These are phyloP conservation scores for Cystobasidium onofrii DNA, from an alignment of 768 basidiomycete genomes.

Conservation along the genomic window DNA sequence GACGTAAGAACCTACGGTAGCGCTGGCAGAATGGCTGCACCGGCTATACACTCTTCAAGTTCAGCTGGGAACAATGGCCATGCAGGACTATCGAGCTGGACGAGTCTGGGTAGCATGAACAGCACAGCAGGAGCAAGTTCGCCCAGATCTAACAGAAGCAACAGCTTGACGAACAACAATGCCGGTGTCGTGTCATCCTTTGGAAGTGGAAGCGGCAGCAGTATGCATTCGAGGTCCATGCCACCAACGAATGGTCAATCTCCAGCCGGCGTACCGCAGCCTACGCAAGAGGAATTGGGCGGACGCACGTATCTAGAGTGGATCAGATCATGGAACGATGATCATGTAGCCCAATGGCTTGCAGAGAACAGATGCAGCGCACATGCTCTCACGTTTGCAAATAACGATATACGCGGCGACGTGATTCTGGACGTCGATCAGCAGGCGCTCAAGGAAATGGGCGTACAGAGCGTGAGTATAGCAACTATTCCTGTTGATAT, in stretches of 20 bases:
- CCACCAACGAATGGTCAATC: neutral
- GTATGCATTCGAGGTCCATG: neutral
- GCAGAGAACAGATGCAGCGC: conserved; percentile 62
- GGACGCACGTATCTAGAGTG: conserved; percentile 41
- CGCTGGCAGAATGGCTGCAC: neutral
- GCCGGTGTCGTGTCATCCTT: neutral
- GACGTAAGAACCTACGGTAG: too few species aligned
- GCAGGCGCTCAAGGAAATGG: conserved; percentile 77
- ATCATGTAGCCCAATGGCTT: conserved; percentile 61
- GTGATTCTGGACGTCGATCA: conserved; percentile 88
- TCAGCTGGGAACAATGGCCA: neutral
- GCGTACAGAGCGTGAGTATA: conserved; percentile 55
- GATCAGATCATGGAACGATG: conserved; percentile 44
- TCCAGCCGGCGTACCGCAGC: conserved; percentile 17
- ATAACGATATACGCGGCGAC: conserved; percentile 85
- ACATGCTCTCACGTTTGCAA: conserved; percentile 60
- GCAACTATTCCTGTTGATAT: too few species aligned
- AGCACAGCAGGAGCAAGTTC: conserved; percentile 9
- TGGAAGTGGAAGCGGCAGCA: neutral
- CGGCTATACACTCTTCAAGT: neutral
- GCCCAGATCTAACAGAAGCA: neutral
- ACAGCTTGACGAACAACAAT: neutral
- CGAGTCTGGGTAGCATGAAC: conserved; percentile 2
- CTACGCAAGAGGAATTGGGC: conserved; percentile 22
- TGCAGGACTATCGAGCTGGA: neutral